These are phyloP conservation scores for Pyrenophora teres DNA, from an alignment of 2,329 filamentous ascomycete species.

Conservation along the genomic window DNA sequence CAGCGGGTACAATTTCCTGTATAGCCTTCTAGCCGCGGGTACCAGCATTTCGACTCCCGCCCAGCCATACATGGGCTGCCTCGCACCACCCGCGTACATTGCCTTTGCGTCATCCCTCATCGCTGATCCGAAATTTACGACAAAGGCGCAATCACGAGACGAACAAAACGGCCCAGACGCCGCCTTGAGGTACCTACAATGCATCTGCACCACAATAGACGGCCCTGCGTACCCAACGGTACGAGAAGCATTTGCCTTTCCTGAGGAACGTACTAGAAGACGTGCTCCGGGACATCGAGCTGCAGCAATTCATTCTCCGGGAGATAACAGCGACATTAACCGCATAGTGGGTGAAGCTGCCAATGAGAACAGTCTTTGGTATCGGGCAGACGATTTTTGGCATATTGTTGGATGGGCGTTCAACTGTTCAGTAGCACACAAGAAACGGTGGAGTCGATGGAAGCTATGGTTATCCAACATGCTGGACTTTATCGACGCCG, in stretches of 20 bases:
- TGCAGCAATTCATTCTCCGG: conserved; percentile 32
- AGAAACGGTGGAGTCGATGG: conserved; percentile 81
- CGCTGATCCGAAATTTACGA: conserved; percentile 81
- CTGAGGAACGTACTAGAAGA: conserved; percentile 31
- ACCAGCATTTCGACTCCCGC: conserved; percentile 42
- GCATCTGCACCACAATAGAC: conserved; percentile 67
- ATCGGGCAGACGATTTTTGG: conserved; percentile 86
- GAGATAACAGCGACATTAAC: conserved; percentile 48
- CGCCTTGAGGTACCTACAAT: conserved; percentile 72
- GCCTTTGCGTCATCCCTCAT: conserved; percentile 78
- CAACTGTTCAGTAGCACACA: conserved; percentile 78
- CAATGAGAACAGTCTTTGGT: conserved; percentile 70
- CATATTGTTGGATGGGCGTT: conserved; percentile 87
- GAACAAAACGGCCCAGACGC: conserved; percentile 66
- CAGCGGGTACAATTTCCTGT: conserved; percentile 42
- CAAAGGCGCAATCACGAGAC: conserved; percentile 66
- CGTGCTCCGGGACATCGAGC: conserved; percentile 24
- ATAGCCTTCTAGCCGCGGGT: conserved; percentile 39
- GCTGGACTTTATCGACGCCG: conserved; percentile 74
- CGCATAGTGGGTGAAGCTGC: conserved; percentile 56
- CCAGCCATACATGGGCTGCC: conserved; percentile 55
- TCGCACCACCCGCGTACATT: conserved; percentile 74
- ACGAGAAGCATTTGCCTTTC: conserved; percentile 73
- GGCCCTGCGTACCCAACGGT: conserved; percentile 70
- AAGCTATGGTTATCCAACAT: conserved; percentile 78